Percentiles rank a stretch among this genome's conserved stretches.
phyloP scores from a whole-genome alignment of 495 filamentous ascomycete genomes.

The Penicillium macrosclerotiorum region DNA sequence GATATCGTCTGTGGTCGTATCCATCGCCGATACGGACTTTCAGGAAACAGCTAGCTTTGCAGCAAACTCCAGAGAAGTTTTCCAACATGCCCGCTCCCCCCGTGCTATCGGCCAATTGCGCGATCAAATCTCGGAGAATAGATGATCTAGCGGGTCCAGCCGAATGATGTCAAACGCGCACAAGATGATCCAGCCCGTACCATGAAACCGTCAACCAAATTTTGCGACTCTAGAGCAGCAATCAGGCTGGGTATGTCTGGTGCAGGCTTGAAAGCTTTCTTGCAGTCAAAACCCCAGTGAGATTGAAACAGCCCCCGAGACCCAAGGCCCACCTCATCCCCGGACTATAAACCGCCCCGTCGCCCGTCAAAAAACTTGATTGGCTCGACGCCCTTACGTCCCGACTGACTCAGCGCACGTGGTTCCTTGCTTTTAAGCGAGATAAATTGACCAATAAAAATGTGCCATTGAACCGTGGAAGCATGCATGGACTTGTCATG shows the following conservation, averaged over 20 bases:
- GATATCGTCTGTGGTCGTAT: conserved; percentile 20
- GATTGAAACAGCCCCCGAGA: not conserved
- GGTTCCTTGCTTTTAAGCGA: conserved; percentile 10
- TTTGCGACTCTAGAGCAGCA: not conserved
- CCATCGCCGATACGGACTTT: conserved; percentile 5
- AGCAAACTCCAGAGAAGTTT: too few relatives aligned
- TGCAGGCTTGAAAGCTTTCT: too few relatives aligned
- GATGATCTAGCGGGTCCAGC: not conserved
- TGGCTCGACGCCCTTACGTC: not conserved
- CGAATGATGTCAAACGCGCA: not conserved
- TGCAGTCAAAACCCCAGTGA: too few relatives aligned
- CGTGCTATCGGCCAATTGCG: not conserved
- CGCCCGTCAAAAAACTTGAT: not conserved
- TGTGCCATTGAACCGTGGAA: not conserved
- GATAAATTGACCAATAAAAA: not conserved
- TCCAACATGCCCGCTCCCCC: not conserved
- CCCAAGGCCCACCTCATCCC: conserved; percentile 1
- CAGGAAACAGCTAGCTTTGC: too few relatives aligned
- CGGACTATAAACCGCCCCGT: conserved; percentile 7
- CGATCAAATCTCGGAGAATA: not conserved
- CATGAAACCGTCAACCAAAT: not conserved
- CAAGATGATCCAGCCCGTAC: not conserved
- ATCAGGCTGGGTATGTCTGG: too few relatives aligned
- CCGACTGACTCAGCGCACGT: conserved; percentile 10
- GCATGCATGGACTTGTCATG: not conserved